phyloP scores from a whole-genome alignment of 148 eudicot genomes.

The Vaccinium darrowii region DNA sequence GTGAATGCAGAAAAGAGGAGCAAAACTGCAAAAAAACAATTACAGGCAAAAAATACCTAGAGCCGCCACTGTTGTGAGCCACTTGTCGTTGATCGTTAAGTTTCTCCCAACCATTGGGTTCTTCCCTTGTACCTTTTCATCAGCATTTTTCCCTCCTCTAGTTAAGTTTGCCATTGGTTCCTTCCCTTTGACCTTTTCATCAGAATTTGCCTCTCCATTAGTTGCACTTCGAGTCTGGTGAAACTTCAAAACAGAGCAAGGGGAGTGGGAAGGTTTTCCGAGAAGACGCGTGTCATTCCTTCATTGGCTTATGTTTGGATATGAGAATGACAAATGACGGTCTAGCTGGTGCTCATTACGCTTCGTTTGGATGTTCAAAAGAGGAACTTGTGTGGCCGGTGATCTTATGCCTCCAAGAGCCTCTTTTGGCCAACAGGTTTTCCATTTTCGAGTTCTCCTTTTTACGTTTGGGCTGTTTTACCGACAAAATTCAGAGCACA shows the following conservation, averaged over 20 bases:
- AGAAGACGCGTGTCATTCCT: neutral
- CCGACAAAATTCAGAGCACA: too few relatives aligned
- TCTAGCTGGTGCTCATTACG: neutral
- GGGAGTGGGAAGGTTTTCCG: neutral
- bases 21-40: neutral
- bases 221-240: neutral
- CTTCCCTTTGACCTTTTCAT: constrained; percentile 8
- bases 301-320: neutral
- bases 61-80: neutral
- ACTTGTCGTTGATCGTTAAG: neutral
- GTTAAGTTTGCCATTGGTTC: neutral
- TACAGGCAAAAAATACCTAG: neutral
- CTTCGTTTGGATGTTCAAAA: neutral
- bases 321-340: neutral
- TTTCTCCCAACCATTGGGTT: neutral
- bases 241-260: neutral
- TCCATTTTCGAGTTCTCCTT: too few relatives aligned
- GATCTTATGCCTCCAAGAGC: too few relatives aligned
- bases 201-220: neutral
- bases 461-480: too few relatives aligned
- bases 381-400: too few relatives aligned
- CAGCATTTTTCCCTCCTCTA: neutral
- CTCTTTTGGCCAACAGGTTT: too few relatives aligned
- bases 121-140: neutral
- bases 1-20: neutral